These are phyloP conservation scores for Backusella psychrophila DNA, from an alignment of 192 early-diverging fungal genomes.

Conservation along the genomic window DNA sequence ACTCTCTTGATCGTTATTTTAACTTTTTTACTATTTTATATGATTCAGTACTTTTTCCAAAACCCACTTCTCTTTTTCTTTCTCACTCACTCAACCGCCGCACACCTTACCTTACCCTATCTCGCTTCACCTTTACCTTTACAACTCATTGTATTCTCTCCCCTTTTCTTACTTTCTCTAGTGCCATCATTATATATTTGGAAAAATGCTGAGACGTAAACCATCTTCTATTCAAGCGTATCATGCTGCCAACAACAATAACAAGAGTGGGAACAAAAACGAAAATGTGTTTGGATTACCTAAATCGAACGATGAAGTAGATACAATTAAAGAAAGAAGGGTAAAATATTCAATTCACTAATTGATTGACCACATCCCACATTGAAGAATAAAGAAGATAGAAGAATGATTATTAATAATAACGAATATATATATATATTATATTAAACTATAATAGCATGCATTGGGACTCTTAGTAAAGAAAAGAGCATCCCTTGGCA, in stretches of 20 bases:
- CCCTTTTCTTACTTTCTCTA: not conserved
- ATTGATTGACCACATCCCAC: not conserved
- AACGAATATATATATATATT: not conserved
- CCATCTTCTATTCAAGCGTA: slow-evolving; percentile 10
- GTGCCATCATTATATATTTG: not conserved
- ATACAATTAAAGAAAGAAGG: slow-evolving; percentile 12
- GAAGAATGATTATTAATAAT: not conserved
- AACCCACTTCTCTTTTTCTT: not conserved
- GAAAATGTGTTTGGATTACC: not conserved
- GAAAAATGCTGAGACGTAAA: slow-evolving; percentile 15
- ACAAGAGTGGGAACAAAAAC: not conserved
- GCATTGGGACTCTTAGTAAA: slow-evolving; percentile 8
- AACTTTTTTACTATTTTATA: slow-evolving; percentile 12
- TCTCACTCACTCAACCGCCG: not conserved
- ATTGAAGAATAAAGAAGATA: not conserved
- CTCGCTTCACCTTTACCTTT: not conserved
- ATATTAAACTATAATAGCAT: not conserved
- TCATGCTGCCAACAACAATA: not conserved
- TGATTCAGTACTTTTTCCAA: not conserved
- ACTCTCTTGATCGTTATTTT: not conserved
- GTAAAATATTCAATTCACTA: not conserved
- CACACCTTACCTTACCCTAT: not conserved
- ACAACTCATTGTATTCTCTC: not conserved
- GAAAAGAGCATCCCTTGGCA: slow-evolving; percentile 23
- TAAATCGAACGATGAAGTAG: not conserved